These are phyloP conservation scores for Claviceps arundinis DNA, from an alignment of 2,329 filamentous ascomycete species.

Conservation along the genomic window DNA sequence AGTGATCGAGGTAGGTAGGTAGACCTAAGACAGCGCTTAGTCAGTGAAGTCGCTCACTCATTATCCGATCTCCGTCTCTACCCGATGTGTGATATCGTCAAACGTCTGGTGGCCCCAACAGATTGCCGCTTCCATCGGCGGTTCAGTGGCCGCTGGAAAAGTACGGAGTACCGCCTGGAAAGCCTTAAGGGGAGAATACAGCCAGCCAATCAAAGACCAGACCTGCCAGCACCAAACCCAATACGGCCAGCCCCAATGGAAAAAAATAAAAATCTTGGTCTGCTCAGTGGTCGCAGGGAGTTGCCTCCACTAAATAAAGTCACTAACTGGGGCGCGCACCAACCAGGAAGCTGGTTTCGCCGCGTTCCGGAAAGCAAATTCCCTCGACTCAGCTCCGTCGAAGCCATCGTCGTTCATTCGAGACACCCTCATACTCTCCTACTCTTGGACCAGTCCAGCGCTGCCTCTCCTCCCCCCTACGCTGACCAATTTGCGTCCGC, in stretches of 20 bases:
- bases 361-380: slow-evolving; percentile 11
- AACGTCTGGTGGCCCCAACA: slow-evolving; percentile 1
- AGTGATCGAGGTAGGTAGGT: too few species aligned
- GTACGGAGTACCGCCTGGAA: too few species aligned
- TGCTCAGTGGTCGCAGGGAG: background rate
- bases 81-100: background rate
- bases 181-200: background rate
- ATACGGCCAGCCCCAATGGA: slow-evolving; percentile 5
- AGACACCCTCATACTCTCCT: slow-evolving; percentile 1
- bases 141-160: too few species aligned
- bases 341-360: slow-evolving; percentile 9
- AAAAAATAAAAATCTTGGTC: slow-evolving; percentile 9
- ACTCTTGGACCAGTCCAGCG: background rate
- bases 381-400: slow-evolving; percentile 6
- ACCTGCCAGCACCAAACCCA: background rate
- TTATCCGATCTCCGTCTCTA: background rate
- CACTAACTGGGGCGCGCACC: background rate
- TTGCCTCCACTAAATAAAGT: background rate
- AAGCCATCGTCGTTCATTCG: slow-evolving; percentile 7
- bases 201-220: background rate
- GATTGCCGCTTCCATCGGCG: background rate
- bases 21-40: background rate
- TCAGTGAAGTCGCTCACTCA: background rate
- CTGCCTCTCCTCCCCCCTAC: background rate
- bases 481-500: background rate